phyloP scores from a whole-genome alignment of 140 eudicot species.

The Ambrosia hybrid region DNA sequence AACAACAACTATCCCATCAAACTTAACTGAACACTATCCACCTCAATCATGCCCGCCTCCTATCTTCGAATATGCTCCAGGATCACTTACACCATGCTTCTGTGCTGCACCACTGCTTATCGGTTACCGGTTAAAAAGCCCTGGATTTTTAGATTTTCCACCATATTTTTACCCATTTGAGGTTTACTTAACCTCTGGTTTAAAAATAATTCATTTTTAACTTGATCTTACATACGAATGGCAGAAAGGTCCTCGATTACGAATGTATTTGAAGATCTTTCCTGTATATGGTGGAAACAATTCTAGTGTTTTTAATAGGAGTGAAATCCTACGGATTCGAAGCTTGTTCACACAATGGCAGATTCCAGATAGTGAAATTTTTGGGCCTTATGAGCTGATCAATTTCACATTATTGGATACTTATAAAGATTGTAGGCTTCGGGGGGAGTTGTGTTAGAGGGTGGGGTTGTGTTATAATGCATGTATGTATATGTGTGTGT shows the following conservation, averaged over 20 bases:
- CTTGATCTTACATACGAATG: constrained; percentile 58
- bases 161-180: constrained; percentile 52
- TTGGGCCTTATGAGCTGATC: constrained; percentile 87
- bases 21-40: constrained; percentile 37
- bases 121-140: constrained; percentile 79
- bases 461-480: too few species aligned
- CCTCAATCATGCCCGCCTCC: constrained; percentile 47
- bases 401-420: constrained; percentile 61
- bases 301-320: constrained; percentile 47
- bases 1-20: constrained; percentile 9
- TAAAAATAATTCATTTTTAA: constrained; percentile 49
- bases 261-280: constrained; percentile 65
- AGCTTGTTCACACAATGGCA: constrained; percentile 70
- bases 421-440: constrained; percentile 56
- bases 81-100: constrained; percentile 53
- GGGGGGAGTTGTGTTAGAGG: too few species aligned
- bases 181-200: constrained; percentile 63
- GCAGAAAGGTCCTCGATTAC: constrained; percentile 82
- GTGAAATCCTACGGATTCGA: constrained; percentile 61
- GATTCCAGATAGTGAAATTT: constrained; percentile 59
- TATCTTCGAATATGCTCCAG: constrained; percentile 62
- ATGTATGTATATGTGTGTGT: too few species aligned
- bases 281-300: constrained; percentile 39
- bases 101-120: constrained; percentile 74
- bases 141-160: constrained; percentile 60